phyloP scores from a whole-genome alignment of 2,329 filamentous ascomycete genomes.

The Eurotiales sp. region DNA sequence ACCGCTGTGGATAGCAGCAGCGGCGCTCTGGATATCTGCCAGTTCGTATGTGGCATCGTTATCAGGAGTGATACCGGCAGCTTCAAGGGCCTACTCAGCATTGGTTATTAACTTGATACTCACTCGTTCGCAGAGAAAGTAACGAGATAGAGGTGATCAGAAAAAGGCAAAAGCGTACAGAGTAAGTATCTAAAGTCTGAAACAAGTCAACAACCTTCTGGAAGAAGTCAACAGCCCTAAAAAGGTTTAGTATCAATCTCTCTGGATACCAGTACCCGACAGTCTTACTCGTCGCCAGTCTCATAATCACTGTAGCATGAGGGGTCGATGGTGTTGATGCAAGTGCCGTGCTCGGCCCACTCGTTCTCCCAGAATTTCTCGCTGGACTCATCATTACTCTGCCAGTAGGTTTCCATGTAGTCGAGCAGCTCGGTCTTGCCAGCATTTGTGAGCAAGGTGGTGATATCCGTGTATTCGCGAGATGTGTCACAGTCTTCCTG shows the following conservation, averaged over 20 bases:
- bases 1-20: constrained; percentile 46
- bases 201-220: constrained; percentile 53
- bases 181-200: constrained; percentile 54
- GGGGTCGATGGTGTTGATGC: constrained; percentile 65
- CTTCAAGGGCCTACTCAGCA: constrained; percentile 45
- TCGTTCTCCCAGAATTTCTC: constrained; percentile 66
- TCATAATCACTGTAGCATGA: constrained; percentile 59
- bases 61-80: constrained; percentile 53
- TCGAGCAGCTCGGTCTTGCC: constrained; percentile 49
- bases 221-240: constrained; percentile 53
- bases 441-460: constrained; percentile 50
- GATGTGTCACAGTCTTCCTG: constrained; percentile 53
- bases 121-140: neutral
- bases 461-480: constrained; percentile 57
- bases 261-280: no score
- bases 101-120: no score
- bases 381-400: constrained; percentile 52
- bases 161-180: constrained; percentile 25
- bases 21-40: constrained; percentile 49
- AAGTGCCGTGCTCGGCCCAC: constrained; percentile 69
- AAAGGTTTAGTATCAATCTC: no score
- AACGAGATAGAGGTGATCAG: neutral
- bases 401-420: constrained; percentile 61
- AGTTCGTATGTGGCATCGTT: constrained; percentile 49
- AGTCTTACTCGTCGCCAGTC: constrained; percentile 49